Evolutionary conservation across 176 grass and related monocot genomes (phyloP), one percentile per base, ranked within the genome.

Genomic region (Paspalum notatum): DNA sequence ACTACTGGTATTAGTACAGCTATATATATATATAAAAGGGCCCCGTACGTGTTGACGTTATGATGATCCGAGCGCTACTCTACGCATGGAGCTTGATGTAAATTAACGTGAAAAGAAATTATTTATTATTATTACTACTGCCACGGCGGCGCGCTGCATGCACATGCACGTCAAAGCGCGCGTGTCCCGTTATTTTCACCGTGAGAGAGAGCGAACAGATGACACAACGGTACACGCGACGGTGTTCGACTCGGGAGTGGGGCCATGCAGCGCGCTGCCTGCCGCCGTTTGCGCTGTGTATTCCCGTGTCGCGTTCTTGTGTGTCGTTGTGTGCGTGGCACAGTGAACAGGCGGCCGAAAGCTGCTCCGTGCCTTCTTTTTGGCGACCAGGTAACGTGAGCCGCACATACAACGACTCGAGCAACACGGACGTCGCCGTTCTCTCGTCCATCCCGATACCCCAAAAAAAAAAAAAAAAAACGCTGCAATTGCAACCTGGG

Each of bases 81-180:
- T n/a, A 7, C 46, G 73, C 44, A 16, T 66, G 76, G 27, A 65
- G 62, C 18, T 16, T 52, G 43, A 64, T 78, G 75, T 78, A 63
- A 63, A 78, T 65, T 62, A 63, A 63, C 38, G 71, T 12, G 18
- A 39, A 39, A 15, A 11, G 18, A 40, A 13, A 53, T 53, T 53
- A 5, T 37, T 24, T 59, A 12, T 25, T 12, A 12, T 5, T 25
- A 57, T 8, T 25, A 24, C 10, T 22, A 21, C 20, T 13, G 7
- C 24, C 38, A 8, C 38, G n/a, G 4, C 59, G 59, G 11, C 11
- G 46, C 46, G 13, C 43, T 32, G 42, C 42, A 43, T 7, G 5
- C 6, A 4, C 7, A 48, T n/a, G 20, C 54, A 56, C 20, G 20
- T 21, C 42, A 21, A 56, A 18, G 59, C 21, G 44, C 43, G 6